Evolutionary conservation across 805 yeast species (phyloP).

Genomic region (Saccharomycopsis schoenii): DNA sequence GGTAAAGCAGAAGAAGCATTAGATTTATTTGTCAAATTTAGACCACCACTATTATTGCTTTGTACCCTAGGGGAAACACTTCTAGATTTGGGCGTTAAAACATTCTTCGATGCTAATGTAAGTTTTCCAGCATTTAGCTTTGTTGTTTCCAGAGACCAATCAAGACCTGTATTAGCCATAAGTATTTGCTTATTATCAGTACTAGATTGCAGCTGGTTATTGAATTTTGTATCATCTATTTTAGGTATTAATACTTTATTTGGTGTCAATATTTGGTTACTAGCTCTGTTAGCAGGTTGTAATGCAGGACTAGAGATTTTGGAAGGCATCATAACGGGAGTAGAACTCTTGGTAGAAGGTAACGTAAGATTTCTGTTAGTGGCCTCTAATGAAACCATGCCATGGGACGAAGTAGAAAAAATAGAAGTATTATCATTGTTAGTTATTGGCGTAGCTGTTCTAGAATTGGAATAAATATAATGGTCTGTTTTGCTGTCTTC

Average conservation of each 20-base stretch:
- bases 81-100: conserved; percentile 1
- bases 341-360: neutral
- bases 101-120: conserved; percentile 7
- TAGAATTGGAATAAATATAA: neutral
- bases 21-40: conserved; percentile 7
- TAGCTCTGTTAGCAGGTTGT: neutral
- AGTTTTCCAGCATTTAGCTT: conserved; percentile 16
- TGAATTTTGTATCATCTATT: neutral
- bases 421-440: neutral
- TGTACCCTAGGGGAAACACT: neutral
- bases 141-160: conserved; percentile 21
- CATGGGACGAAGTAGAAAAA: neutral
- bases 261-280: neutral
- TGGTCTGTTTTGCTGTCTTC: neutral
- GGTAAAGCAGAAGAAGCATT: conserved; percentile 22
- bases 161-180: conserved; percentile 12
- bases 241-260: neutral
- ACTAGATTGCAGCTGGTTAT: neutral
- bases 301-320: neutral
- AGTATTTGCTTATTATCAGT: neutral
- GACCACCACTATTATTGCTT: neutral
- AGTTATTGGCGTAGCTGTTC: neutral
- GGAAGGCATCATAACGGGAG: neutral
- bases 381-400: neutral
- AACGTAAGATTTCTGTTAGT: neutral